Evolutionary conservation across 2,329 filamentous ascomycete genomes (phyloP).

Genomic region (Xylaria sp.): DNA sequence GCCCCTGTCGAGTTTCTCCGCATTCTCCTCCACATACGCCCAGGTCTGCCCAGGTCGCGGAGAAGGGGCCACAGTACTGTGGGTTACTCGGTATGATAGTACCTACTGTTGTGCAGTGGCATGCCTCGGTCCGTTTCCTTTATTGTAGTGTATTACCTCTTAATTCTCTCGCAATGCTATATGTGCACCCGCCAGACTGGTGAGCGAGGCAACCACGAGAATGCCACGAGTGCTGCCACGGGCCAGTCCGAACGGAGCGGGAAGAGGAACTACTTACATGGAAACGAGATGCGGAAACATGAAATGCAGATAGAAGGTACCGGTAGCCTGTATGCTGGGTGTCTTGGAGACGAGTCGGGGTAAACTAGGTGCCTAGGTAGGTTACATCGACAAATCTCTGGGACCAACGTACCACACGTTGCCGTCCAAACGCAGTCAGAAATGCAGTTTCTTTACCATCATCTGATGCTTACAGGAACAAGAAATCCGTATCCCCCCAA

Average conservation of each 20-base stretch:
- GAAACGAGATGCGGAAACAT: too few relatives aligned
- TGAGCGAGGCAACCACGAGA: background rate
- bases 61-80: too few relatives aligned
- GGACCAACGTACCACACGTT: background rate
- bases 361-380: too few relatives aligned
- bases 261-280: too few relatives aligned
- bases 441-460: conserved; percentile 4
- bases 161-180: too few relatives aligned
- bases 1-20: conserved; percentile 9
- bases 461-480: conserved; percentile 16
- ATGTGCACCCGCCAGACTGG: too few relatives aligned
- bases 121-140: too few relatives aligned
- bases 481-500: too few relatives aligned
- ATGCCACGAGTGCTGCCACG: background rate
- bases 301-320: too few relatives aligned
- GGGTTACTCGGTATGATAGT: background rate
- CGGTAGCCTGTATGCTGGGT: background rate
- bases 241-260: background rate
- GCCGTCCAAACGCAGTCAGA: too few relatives aligned
- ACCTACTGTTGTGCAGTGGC: background rate
- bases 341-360: conserved; percentile 2
- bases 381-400: conserved; percentile 20
- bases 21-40: conserved; percentile 14
- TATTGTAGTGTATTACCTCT: too few relatives aligned
- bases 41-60: background rate